Evolutionary conservation across 129 eudicot genomes (phyloP).

Genomic region (Scalesia atractyloides): DNA sequence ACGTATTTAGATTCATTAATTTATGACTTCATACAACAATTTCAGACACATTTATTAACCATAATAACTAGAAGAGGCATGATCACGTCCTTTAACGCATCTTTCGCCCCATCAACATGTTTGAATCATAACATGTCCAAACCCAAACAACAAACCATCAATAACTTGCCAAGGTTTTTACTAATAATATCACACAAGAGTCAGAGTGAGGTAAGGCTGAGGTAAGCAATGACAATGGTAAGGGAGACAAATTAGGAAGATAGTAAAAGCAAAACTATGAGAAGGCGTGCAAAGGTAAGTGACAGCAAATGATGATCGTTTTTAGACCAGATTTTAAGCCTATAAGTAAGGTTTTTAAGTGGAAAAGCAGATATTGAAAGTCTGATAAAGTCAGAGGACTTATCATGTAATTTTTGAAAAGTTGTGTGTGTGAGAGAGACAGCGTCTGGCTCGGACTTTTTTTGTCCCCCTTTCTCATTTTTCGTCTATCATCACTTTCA

Average conservation of each 20-base stretch:
- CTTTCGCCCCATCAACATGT: not conserved
- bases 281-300: constrained; percentile 37
- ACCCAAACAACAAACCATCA: not conserved
- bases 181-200: not conserved
- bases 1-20: not conserved
- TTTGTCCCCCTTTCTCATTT: constrained; percentile 35
- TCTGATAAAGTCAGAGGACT: constrained; percentile 24
- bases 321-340: constrained; percentile 15
- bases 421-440: constrained; percentile 20
- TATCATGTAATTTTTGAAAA: constrained; percentile 4
- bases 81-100: not conserved
- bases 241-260: constrained; percentile 18
- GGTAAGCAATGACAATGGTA: constrained; percentile 37
- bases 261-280: constrained; percentile 22
- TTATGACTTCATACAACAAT: not conserved
- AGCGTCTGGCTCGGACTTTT: constrained; percentile 5
- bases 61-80: not conserved
- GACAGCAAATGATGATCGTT: constrained; percentile 31
- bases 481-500: constrained; percentile 12
- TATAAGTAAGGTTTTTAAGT: constrained; percentile 18
- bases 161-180: not conserved
- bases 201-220: constrained; percentile 23
- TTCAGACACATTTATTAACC: not conserved
- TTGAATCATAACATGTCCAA: not conserved
- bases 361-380: constrained; percentile 20